Base-by-base conservation (phyloP, 768 basidiomycete species). In the Rhizopogon vinicolor region DNA sequence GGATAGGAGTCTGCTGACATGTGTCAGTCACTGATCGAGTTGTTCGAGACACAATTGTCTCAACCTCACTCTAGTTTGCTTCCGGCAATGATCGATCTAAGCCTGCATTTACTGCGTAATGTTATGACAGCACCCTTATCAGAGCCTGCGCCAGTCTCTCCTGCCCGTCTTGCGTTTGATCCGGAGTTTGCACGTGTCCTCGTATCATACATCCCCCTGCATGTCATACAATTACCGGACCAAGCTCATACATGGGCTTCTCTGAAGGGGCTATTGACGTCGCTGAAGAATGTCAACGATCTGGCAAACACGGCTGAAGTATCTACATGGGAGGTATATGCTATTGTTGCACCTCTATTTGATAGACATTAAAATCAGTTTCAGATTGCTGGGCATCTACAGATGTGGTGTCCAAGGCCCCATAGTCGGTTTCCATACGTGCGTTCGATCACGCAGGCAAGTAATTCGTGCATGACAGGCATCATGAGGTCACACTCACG, bases 161-260 rank as follows among this genome's bases (percentile, higher is more conserved):
- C 76, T 0, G 83, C 80, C 0, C 67, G 64, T 16, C 69, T 76
- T 3, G 81, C 80, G 1, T 88, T 91, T 46, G 87, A 91, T 60
- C 83, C 86, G 0, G 74, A 78, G 51, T 79, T 89, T 45, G 78
- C 82, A 2, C 83, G 89, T n/a, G 75, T 78, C 28, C 73, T 92
- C 2, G 82, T 82, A 44, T 85, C 82, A 31, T 82, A 80, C 54
- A 80, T 88, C 60, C 90, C 90, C 0, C 78, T 88, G 18, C 81
- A 86, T n/a, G 70, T 82, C 5, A 70, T 89, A 8, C 70, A 74
- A 25, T 62, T 85, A 1, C 81, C 82, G 0, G 61, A 77, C 5
- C 70, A 78, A 45, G 71, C 77, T 31, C 65, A 74, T 2, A 80
- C 78, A 0, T 91, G 86, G 81, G 61, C 75, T 28, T 71, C 74